These are phyloP conservation scores for Persicaria maculosa DNA, from an alignment of 148 eudicot genomes.

Conservation along the genomic window DNA sequence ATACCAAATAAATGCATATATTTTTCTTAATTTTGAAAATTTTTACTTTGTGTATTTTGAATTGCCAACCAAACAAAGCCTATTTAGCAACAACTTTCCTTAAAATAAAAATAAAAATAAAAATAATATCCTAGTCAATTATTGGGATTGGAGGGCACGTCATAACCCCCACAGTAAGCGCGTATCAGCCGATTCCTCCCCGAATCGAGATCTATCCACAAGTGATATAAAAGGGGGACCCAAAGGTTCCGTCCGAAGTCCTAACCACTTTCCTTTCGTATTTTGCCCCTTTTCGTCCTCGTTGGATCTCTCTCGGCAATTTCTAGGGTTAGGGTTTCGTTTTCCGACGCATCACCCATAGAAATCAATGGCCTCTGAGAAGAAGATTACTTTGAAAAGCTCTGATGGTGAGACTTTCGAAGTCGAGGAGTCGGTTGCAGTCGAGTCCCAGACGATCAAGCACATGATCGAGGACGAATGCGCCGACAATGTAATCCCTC, in stretches of 20 bases:
- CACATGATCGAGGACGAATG: conserved; percentile 45
- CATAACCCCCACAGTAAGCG: neutral
- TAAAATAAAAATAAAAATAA: no score
- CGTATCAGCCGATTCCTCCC: conserved; percentile 2
- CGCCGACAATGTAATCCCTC: conserved; percentile 38
- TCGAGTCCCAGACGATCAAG: conserved; percentile 40
- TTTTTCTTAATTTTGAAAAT: no score
- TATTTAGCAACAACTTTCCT: no score
- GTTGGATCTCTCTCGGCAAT: conserved; percentile 1
- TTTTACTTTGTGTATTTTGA: no score
- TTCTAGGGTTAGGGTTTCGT: conserved; percentile 7
- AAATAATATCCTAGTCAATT: no score
- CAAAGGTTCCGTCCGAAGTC: no score
- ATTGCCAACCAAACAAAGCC: no score
- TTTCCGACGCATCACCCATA: neutral
- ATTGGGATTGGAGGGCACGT: no score
- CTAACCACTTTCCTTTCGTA: neutral
- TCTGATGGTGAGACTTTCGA: conserved; percentile 49
- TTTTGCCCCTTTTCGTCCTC: neutral
- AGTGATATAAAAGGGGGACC: no score
- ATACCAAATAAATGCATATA: no score
- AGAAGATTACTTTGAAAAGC: conserved; percentile 30
- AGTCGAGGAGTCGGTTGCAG: conserved; percentile 36
- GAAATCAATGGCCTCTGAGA: conserved; percentile 5
- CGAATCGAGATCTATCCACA: neutral